Evolutionary conservation across 768 basidiomycete genomes (phyloP).

Genomic region (Candolleomyces efflorescens): DNA sequence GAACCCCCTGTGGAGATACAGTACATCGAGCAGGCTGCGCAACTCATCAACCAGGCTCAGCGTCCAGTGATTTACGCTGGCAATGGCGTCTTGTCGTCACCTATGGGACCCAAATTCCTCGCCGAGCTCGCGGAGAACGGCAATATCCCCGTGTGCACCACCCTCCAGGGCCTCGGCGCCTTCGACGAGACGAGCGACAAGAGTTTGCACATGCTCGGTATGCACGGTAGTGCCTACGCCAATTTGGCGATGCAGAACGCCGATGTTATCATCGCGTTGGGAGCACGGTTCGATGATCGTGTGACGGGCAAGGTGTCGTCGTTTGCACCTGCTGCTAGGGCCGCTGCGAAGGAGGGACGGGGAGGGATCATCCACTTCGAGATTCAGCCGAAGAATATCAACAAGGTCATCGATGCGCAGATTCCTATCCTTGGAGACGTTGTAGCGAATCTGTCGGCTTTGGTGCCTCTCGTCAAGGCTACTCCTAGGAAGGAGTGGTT

Average conservation of each 20-base stretch:
- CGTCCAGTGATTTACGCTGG: constrained; percentile 92
- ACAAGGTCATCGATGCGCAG: constrained; percentile 95
- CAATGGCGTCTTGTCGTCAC: constrained; percentile 80
- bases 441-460: constrained; percentile 68
- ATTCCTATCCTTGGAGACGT: constrained; percentile 96
- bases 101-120: constrained; percentile 79
- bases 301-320: constrained; percentile 87
- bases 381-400: constrained; percentile 97
- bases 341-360: constrained; percentile 78
- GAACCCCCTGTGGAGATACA: constrained; percentile 58
- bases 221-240: constrained; percentile 97
- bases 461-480: constrained; percentile 74
- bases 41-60: constrained; percentile 88
- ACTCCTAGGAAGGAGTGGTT: constrained; percentile 79
- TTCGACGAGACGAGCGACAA: constrained; percentile 88
- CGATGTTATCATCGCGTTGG: constrained; percentile 96
- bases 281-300: constrained; percentile 96
- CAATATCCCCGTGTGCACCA: constrained; percentile 97
- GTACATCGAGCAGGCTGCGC: constrained; percentile 79
- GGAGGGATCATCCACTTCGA: constrained; percentile 99
- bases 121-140: constrained; percentile 74
- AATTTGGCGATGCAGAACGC: constrained; percentile 98
- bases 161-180: constrained; percentile 91
- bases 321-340: constrained; percentile 88
- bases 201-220: constrained; percentile 96